Percentiles rank a stretch among this genome's conserved stretches.
These are phyloP conservation scores for Penicillium argentinense DNA, from an alignment of 495 filamentous ascomycete species.

Conservation along the genomic window DNA sequence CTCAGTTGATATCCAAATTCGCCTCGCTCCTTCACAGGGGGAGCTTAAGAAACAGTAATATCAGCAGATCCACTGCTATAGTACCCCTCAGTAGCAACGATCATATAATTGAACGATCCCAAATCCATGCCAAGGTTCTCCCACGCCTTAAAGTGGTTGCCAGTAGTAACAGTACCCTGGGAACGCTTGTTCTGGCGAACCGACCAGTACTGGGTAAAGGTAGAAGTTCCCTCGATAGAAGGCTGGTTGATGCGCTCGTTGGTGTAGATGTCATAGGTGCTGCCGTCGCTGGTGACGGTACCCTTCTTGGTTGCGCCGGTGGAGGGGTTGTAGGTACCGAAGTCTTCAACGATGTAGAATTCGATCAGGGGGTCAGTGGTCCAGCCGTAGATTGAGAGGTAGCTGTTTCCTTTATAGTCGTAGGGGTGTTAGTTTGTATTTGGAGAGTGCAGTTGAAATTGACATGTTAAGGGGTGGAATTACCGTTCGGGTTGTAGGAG, in stretches of 20 bases:
- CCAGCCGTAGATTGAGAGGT: constrained; percentile 65
- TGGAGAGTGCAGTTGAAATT: too few species aligned
- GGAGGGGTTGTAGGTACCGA: constrained; percentile 54
- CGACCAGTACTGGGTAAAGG: constrained; percentile 63
- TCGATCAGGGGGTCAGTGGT: constrained; percentile 61
- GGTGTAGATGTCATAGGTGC: constrained; percentile 64
- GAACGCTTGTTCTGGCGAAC: constrained; percentile 54
- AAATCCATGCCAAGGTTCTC: constrained; percentile 43
- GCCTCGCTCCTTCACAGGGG: too few species aligned
- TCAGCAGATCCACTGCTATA: constrained; percentile 49
- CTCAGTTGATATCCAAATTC: too few species aligned
- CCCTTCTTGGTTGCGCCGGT: constrained; percentile 50
- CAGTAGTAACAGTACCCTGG: constrained; percentile 51
- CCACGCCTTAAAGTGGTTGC: constrained; percentile 69
- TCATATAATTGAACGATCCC: constrained; percentile 59
- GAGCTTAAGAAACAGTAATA: constrained; percentile 57
- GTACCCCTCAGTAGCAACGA: constrained; percentile 61
- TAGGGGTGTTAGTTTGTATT: too few species aligned
- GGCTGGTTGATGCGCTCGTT: constrained; percentile 59
- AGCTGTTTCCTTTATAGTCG: constrained; percentile 49
- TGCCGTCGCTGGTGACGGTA: constrained; percentile 57
- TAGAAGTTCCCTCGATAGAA: constrained; percentile 57
- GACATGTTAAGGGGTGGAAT: too few species aligned
- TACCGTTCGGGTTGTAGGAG: constrained; percentile 45
- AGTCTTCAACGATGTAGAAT: constrained; percentile 64